Conservation (phyloP, 2,329 filamentous ascomycete species). For the Dactylellina parvicollis region DNA sequence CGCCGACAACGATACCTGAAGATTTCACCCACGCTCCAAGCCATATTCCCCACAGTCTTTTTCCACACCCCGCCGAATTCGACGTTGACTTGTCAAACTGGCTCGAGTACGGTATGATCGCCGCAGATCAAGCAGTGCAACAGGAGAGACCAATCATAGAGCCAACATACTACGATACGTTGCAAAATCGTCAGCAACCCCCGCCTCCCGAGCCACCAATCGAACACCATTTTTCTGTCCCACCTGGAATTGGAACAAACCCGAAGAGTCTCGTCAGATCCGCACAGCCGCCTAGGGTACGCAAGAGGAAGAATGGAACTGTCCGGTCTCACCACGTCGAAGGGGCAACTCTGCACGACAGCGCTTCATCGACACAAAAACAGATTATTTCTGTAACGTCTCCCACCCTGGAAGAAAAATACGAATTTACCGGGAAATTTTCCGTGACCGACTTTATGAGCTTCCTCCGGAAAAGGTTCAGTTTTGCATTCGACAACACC, state of each 20-base stretch:
- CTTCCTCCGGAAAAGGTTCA: conserved; percentile 28
- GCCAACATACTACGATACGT: conserved; percentile 15
- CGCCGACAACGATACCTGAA: background rate
- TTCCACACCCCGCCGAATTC: background rate
- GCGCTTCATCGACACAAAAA: background rate
- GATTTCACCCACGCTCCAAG: conserved; percentile 19
- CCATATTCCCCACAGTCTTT: conserved; percentile 3
- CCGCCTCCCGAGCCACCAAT: conserved; percentile 20
- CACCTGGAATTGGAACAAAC: conserved; percentile 46
- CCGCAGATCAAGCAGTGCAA: conserved; percentile 11
- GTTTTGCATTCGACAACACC: conserved; percentile 15
- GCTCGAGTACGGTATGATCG: conserved; percentile 12
- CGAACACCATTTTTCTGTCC: conserved; percentile 25
- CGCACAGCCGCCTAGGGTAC: conserved; percentile 32
- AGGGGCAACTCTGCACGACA: conserved; percentile 23
- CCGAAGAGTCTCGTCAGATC: conserved; percentile 45
- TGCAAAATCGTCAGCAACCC: conserved; percentile 1
- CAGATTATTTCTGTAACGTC: conserved; percentile 14
- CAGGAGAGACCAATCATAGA: conserved; percentile 1
- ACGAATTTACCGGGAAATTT: conserved; percentile 33
- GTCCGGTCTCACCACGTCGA: conserved; percentile 27
- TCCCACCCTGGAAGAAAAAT: conserved; percentile 7
- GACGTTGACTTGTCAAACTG: conserved; percentile 8
- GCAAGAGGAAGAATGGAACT: conserved; percentile 39
- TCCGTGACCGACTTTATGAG: conserved; percentile 20